Percentiles rank a stretch among this genome's conserved stretches.
These are phyloP conservation scores for Wolfiporia cocos DNA, from an alignment of 1,284 basidiomycete genomes.

Conservation along the genomic window DNA sequence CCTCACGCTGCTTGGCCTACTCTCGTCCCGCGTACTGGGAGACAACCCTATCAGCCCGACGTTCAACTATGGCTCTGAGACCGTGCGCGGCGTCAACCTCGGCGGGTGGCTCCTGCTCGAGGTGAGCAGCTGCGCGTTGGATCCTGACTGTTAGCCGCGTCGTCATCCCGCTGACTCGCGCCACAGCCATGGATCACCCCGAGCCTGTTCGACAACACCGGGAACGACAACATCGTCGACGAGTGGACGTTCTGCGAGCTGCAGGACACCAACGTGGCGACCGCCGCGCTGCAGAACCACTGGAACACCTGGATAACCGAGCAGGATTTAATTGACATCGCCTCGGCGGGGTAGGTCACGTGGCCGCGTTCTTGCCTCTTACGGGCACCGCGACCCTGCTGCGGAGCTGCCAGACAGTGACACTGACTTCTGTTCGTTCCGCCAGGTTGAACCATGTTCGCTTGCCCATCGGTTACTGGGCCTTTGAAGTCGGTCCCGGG, in stretches of 20 bases:
- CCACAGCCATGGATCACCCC: conserved; percentile 85
- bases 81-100: conserved; percentile 69
- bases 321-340: conserved; percentile 66
- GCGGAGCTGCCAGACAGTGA: no score
- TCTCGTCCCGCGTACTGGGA: conserved; percentile 14
- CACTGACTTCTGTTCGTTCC: conserved; percentile 7
- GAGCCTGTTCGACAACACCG: conserved; percentile 79
- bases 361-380: conserved; percentile 13
- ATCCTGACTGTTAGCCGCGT: conserved; percentile 8
- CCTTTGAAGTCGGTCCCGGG: conserved; percentile 73
- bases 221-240: conserved; percentile 64
- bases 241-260: conserved; percentile 82
- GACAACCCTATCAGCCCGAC: conserved; percentile 32
- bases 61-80: conserved; percentile 49
- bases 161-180: neutral
- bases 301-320: conserved; percentile 83
- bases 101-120: conserved; percentile 80
- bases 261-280: conserved; percentile 46
- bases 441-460: conserved; percentile 77
- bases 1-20: conserved; percentile 10
- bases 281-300: conserved; percentile 49
- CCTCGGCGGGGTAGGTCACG: conserved; percentile 58
- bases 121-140: conserved; percentile 28
- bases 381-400: conserved; percentile 5
- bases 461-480: conserved; percentile 91